phyloP scores from a whole-genome alignment of 805 yeast genomes.

The Kodamaea jinghongensis region DNA sequence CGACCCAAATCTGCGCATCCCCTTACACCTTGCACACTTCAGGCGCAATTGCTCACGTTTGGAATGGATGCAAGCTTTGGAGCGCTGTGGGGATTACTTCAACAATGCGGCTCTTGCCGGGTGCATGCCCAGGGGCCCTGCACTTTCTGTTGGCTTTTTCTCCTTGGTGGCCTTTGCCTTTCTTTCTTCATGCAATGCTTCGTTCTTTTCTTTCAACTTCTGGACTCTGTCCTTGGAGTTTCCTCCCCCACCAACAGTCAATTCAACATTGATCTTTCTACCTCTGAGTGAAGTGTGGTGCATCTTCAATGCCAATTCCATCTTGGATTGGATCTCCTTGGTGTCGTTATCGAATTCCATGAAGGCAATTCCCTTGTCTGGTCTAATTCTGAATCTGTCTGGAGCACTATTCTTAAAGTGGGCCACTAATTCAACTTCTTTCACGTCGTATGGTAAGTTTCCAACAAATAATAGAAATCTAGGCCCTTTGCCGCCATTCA shows the following conservation, averaged over 20 bases:
- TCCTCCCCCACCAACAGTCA: conserved; percentile 98
- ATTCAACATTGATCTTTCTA: conserved; percentile 88
- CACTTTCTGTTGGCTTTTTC: conserved; percentile 38
- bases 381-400: conserved; percentile 71
- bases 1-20: too few relatives aligned
- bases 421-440: conserved; percentile 56
- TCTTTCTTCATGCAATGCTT: conserved; percentile 68
- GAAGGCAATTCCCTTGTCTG: conserved; percentile 89
- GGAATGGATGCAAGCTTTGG: too few relatives aligned
- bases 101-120: conserved; percentile 64
- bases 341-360: conserved; percentile 68
- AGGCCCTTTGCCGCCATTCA: conserved; percentile 47
- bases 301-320: conserved; percentile 81
- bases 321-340: conserved; percentile 66
- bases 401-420: conserved; percentile 79
- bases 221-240: conserved; percentile 63
- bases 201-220: conserved; percentile 79
- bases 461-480: conserved; percentile 88
- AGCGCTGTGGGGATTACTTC: conserved; percentile 17
- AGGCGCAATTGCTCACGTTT: too few relatives aligned
- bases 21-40: too few relatives aligned
- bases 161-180: conserved; percentile 51
- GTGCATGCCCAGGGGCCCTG: conserved; percentile 42
- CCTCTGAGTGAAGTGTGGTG: conserved; percentile 71
- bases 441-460: conserved; percentile 73